These are phyloP conservation scores for Mycosphaerelloides madeirae DNA, from an alignment of 2,329 filamentous ascomycete genomes.

Conservation along the genomic window DNA sequence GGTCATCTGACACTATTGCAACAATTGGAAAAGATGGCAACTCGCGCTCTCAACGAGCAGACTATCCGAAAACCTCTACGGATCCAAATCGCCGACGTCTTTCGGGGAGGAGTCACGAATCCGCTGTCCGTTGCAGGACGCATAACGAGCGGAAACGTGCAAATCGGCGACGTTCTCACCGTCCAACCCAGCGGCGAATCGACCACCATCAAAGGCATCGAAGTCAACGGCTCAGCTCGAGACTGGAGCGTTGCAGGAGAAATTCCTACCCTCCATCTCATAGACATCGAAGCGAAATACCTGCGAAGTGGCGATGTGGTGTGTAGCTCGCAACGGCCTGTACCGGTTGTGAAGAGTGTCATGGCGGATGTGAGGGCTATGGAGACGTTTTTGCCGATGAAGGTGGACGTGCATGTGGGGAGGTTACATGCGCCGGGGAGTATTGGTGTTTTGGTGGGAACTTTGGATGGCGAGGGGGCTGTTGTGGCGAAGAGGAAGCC, in stretches of 20 bases:
- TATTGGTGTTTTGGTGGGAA: conserved; percentile 66
- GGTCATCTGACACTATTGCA: conserved; percentile 65
- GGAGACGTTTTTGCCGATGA: conserved; percentile 82
- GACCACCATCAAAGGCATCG: conserved; percentile 74
- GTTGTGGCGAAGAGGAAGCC: conserved; percentile 80
- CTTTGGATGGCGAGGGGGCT: conserved; percentile 70
- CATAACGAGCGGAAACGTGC: conserved; percentile 76
- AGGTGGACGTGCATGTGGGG: conserved; percentile 82
- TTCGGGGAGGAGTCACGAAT: conserved; percentile 71
- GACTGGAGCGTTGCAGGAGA: conserved; percentile 95
- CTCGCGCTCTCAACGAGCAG: conserved; percentile 44
- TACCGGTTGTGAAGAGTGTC: conserved; percentile 67
- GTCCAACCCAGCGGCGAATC: conserved; percentile 77
- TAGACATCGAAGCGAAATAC: conserved; percentile 73
- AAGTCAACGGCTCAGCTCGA: conserved; percentile 65
- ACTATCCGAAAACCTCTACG: conserved; percentile 70
- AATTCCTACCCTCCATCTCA: conserved; percentile 76
- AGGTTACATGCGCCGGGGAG: conserved; percentile 72
- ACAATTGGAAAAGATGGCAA: conserved; percentile 77
- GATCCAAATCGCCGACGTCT: conserved; percentile 83
- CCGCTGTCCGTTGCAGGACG: conserved; percentile 81
- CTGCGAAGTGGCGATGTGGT: conserved; percentile 76
- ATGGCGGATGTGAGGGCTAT: conserved; percentile 83
- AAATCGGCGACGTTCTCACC: conserved; percentile 74
- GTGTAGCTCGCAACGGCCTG: conserved; percentile 59